phyloP scores from a whole-genome alignment of 768 basidiomycete genomes.

The Chiua virens region DNA sequence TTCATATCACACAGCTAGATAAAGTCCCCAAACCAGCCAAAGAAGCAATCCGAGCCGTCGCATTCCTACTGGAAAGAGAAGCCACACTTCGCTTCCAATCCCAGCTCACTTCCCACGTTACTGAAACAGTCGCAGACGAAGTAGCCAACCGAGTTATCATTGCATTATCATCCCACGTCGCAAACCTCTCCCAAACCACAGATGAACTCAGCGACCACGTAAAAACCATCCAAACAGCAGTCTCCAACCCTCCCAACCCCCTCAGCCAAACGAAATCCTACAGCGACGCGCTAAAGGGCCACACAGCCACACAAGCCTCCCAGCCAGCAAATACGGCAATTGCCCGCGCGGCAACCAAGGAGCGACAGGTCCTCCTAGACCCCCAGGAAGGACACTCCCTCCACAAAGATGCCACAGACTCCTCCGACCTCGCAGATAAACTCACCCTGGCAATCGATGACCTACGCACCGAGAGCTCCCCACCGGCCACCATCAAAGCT shows the following conservation, averaged over 20 bases:
- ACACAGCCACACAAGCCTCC: no score
- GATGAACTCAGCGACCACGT: background rate
- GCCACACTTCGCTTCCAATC: background rate
- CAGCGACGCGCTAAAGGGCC: background rate
- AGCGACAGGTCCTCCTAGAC: no score
- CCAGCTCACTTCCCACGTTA: background rate
- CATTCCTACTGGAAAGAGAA: constrained; percentile 1
- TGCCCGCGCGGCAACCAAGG: no score
- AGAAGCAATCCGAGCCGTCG: background rate
- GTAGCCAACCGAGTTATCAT: no score
- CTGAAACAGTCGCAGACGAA: background rate
- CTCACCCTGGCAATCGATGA: no score
- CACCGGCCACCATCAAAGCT: no score
- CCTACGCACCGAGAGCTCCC: no score
- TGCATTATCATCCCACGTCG: no score
- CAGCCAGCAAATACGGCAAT: no score
- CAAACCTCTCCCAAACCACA: background rate
- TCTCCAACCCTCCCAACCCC: background rate
- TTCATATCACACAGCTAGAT: background rate
- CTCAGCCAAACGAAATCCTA: background rate
- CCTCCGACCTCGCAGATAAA: no score
- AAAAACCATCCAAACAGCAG: background rate
- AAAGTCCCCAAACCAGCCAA: background rate
- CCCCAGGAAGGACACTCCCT: no score
- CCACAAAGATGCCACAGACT: no score